Conservation (phyloP, 306 rosid species). For the Begonia fuchsioides region DNA sequence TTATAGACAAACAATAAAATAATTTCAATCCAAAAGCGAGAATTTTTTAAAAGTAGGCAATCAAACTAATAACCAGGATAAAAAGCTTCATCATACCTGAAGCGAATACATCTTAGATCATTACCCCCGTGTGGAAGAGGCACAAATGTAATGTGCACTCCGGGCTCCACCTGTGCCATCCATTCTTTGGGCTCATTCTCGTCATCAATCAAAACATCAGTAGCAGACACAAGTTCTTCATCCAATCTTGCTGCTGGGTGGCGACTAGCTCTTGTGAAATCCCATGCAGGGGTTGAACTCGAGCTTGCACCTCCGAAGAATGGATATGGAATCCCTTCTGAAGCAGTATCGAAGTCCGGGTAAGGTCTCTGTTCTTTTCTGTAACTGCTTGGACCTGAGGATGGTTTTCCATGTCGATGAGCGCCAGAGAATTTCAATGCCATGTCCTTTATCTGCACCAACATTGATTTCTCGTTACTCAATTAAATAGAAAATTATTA, state of each 20-base stretch:
- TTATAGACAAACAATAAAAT: too few species aligned
- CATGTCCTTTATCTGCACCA: conserved; percentile 73
- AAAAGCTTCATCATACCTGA: conserved; percentile 33
- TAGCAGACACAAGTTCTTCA: conserved; percentile 28
- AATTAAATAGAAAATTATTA: too few species aligned
- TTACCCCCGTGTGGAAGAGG: conserved; percentile 87
- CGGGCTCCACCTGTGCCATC: conserved; percentile 98
- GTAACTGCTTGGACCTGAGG: conserved; percentile 52
- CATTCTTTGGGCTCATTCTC: conserved; percentile 61
- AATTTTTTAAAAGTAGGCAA: neutral
- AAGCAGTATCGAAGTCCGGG: conserved; percentile 54
- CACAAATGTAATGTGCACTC: conserved; percentile 66
- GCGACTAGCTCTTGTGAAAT: conserved; percentile 36
- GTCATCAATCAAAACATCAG: conserved; percentile 52
- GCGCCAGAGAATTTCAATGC: conserved; percentile 76
- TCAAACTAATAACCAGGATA: neutral
- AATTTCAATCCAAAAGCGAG: too few species aligned
- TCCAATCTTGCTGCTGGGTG: conserved; percentile 36
- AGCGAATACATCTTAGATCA: conserved; percentile 75
- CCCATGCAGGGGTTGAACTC: conserved; percentile 82
- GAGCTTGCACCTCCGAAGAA: conserved; percentile 68
- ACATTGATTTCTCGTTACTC: neutral
- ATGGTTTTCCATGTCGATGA: conserved; percentile 53
- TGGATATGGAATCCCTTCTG: conserved; percentile 79
- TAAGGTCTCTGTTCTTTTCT: conserved; percentile 50